phyloP scores from a whole-genome alignment of 1,139 yeast genomes.

The Kodamaea sp. region DNA sequence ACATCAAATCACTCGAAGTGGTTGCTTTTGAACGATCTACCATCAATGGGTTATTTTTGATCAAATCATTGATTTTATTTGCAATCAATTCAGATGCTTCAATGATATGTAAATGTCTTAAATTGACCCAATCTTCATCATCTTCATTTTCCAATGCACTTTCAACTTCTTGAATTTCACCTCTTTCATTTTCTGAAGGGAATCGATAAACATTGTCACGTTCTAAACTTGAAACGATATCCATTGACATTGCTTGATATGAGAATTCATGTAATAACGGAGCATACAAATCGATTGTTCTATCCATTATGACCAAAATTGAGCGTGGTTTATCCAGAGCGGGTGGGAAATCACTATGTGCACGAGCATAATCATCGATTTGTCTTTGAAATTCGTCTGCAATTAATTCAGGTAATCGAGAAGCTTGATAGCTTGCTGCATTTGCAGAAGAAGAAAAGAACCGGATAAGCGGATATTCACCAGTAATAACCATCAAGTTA shows the following conservation, averaged over 20 bases:
- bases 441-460: slow-evolving; percentile 49
- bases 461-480: slow-evolving; percentile 85
- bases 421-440: slow-evolving; percentile 49
- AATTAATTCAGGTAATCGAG: slow-evolving; percentile 64
- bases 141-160: slow-evolving; percentile 50
- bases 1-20: slow-evolving; percentile 57
- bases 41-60: slow-evolving; percentile 68
- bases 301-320: slow-evolving; percentile 70
- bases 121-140: slow-evolving; percentile 71
- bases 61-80: slow-evolving; percentile 61
- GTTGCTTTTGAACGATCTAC: slow-evolving; percentile 61
- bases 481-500: slow-evolving; percentile 70
- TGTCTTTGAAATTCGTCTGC: slow-evolving; percentile 71
- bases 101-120: slow-evolving; percentile 74
- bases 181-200: slow-evolving; percentile 57
- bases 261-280: slow-evolving; percentile 88
- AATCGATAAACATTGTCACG: slow-evolving; percentile 57
- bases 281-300: slow-evolving; percentile 78
- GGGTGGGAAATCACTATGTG: slow-evolving; percentile 61
- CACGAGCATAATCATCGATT: slow-evolving; percentile 72
- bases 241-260: slow-evolving; percentile 94
- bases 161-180: slow-evolving; percentile 43
- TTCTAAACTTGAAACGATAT: slow-evolving; percentile 51
- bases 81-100: slow-evolving; percentile 67
- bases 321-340: slow-evolving; percentile 58